Conservation (phyloP, 768 basidiomycete species). For the Leccinellum albellum region DNA sequence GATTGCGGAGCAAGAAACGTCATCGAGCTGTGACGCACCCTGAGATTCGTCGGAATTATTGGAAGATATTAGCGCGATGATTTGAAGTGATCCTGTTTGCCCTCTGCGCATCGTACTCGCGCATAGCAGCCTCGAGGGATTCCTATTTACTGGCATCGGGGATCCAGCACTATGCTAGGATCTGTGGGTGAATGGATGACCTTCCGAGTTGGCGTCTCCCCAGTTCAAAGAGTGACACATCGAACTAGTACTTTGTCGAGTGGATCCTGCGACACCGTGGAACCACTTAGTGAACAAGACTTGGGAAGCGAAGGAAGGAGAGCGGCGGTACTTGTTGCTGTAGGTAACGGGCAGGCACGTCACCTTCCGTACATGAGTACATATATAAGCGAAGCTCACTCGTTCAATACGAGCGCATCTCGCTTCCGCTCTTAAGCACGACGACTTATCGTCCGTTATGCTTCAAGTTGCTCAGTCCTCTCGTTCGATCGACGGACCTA, state of each 20-base stretch:
- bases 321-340: too few species aligned
- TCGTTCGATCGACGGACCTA: too few species aligned
- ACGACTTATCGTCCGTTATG: neutral
- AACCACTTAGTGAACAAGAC: conserved; percentile 65
- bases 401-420: neutral
- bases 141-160: conserved; percentile 38
- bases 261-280: conserved; percentile 40
- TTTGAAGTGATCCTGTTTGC: conserved; percentile 10
- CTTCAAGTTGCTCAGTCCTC: neutral
- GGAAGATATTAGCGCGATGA: conserved; percentile 37
- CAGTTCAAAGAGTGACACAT: conserved; percentile 58
- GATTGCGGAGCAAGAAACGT: conserved; percentile 9
- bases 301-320: conserved; percentile 43
- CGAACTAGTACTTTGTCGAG: conserved; percentile 45
- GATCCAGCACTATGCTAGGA: conserved; percentile 52
- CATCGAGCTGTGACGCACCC: conserved; percentile 11
- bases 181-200: conserved; percentile 31
- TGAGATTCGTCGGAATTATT: conserved; percentile 35
- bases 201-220: conserved; percentile 31
- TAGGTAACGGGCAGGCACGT: too few species aligned
- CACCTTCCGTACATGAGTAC: too few species aligned
- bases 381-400: neutral
- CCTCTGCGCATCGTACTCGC: conserved; percentile 26
- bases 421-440: too few species aligned
- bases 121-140: conserved; percentile 21